Evolutionary conservation across 179 eudicot species (phyloP), one percentile per base, ranked within the genome.

Genomic region (Heliamphora pulchella): DNA sequence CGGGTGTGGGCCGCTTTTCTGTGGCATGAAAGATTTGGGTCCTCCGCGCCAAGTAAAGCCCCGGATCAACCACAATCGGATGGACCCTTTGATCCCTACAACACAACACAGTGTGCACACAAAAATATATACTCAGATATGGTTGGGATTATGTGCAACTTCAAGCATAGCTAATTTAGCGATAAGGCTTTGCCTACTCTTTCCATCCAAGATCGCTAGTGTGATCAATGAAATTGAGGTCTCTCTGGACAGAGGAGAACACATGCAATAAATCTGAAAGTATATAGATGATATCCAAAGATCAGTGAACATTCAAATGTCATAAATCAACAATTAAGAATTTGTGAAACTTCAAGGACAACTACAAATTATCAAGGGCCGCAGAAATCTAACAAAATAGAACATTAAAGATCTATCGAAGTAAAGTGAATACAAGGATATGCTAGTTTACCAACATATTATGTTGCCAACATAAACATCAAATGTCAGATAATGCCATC

Each of bases 191-290:
- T 84, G 83, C 98, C 61, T 91, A 93, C 98, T 92, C 97, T 92
- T 93, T 93, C 94, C 94, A 93, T 78, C 93, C 93, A 18, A 93
- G 93, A 84, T 93, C 97, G 82, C 97, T 90, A 55, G 97, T 89
- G 89, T 93, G 97, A 79, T 94, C 98, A 70, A 94, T 89, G 84
- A 94, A 94, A 87, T 91, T 94, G 82, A 92, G 86, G 82, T 92
- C 97, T 87, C 93, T 89, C 47, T 85, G 87, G 59, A 91, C 75
- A 31, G 92, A 87, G 74, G 95, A 90, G 87, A 94, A 92, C 55
- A 86, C 93, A 82, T 89, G 90, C 73, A 92, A 93, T 78, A 94
- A 82, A 81, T 92, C 98, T 94, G 98, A 75, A 81, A 59, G 31
- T 3, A 63, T 0, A 10, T 3, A 75, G 66, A 70, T 50, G 1